These are phyloP conservation scores for Mycena pura DNA, from an alignment of 768 basidiomycete genomes.

Conservation along the genomic window DNA sequence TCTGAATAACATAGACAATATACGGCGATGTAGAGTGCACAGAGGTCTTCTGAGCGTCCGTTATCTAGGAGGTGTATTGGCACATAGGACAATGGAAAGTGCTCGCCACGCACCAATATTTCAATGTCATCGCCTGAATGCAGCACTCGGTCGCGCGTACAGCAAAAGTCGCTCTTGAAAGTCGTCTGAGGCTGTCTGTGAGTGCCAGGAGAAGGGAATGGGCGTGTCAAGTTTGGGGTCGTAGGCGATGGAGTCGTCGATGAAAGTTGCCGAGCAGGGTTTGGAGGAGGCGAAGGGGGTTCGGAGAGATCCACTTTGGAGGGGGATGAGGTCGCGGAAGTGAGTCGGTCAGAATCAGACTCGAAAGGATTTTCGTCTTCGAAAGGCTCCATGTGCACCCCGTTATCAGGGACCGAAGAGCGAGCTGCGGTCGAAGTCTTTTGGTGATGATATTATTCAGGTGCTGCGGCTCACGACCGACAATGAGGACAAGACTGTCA, in stretches of 20 bases:
- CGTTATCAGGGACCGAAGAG: not conserved
- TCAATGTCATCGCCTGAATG: conserved; percentile 86
- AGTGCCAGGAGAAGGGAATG: conserved; percentile 64
- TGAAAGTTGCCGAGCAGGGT: conserved; percentile 52
- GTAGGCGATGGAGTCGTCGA: conserved; percentile 58
- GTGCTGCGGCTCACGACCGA: not conserved
- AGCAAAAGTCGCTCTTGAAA: conserved; percentile 83
- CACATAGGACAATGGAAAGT: not conserved
- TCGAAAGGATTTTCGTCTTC: conserved; percentile 78
- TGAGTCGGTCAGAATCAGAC: conserved; percentile 42
- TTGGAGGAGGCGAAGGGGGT: conserved; percentile 61
- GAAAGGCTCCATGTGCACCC: conserved; percentile 48
- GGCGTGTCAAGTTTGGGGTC: conserved; percentile 47
- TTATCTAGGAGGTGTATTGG: conserved; percentile 64
- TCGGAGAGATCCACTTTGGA: conserved; percentile 63
- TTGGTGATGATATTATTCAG: not conserved
- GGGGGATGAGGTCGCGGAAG: conserved; percentile 49
- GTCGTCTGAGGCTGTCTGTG: conserved; percentile 57
- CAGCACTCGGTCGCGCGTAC: conserved; percentile 73
- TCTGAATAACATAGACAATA: conserved; percentile 91
- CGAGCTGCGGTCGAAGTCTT: not conserved
- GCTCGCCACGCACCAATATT: conserved; percentile 63
- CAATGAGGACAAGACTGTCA: not conserved
- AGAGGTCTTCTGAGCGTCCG: conserved; percentile 94
- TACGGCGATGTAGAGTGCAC: conserved; percentile 88